These are phyloP conservation scores for Chlamydomonas applanata DNA, from an alignment of 139 green algal genomes.

Conservation along the genomic window DNA sequence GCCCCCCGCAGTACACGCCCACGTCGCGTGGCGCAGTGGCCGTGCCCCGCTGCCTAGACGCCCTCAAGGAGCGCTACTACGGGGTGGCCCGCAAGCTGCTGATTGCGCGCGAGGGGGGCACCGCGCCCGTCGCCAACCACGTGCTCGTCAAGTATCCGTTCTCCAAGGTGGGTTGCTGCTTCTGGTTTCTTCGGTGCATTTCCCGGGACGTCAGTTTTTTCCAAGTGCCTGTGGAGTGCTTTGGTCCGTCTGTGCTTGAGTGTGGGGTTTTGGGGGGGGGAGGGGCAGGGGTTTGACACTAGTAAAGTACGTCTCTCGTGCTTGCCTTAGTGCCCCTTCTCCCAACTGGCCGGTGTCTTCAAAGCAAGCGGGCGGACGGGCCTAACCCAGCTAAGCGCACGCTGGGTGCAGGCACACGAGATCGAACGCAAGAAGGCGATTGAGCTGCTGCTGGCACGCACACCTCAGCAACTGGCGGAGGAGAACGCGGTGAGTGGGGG, in stretches of 20 bases:
- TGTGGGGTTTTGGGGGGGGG: too few species aligned
- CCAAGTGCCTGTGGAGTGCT: too few species aligned
- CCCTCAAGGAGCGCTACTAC: conserved; percentile 92
- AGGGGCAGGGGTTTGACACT: too few species aligned
- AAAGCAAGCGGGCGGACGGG: too few species aligned
- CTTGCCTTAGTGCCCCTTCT: neutral
- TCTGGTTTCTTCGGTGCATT: too few species aligned
- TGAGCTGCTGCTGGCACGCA: conserved; percentile 63
- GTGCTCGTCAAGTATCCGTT: conserved; percentile 76
- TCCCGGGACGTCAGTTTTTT: too few species aligned
- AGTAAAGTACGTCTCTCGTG: neutral
- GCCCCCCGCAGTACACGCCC: neutral
- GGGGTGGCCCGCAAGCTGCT: conserved; percentile 72
- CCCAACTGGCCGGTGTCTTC: neutral
- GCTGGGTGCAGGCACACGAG: conserved; percentile 18
- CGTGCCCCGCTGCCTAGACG: conserved; percentile 65
- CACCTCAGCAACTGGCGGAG: conserved; percentile 52
- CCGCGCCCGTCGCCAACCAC: conserved; percentile 65
- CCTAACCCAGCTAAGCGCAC: too few species aligned
- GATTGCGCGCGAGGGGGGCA: conserved; percentile 57
- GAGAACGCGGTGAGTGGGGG: conserved; percentile 57
- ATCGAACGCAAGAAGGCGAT: conserved; percentile 64
- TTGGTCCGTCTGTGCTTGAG: too few species aligned
- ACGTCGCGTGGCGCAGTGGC: neutral
- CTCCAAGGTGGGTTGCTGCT: conserved; percentile 50